Conservation (phyloP, 2,329 filamentous ascomycete genomes). For the Alternaria incomplexa region DNA sequence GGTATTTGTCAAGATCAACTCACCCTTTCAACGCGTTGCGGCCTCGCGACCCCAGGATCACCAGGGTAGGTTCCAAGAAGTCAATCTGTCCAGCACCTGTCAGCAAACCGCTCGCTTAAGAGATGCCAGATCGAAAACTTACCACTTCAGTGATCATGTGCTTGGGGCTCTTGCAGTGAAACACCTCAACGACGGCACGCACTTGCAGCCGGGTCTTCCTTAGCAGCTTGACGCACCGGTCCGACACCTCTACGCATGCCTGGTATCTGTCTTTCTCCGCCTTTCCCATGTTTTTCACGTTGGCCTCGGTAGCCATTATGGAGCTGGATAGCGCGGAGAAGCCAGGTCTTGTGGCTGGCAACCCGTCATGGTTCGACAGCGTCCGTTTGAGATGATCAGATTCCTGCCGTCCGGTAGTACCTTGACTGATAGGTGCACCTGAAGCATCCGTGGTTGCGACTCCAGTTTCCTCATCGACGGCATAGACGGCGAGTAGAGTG, state of each 20-base stretch:
- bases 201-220: conserved; percentile 93
- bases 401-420: conserved; percentile 74
- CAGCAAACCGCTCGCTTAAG: conserved; percentile 25
- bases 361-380: conserved; percentile 55
- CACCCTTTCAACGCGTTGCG: conserved; percentile 92
- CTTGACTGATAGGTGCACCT: conserved; percentile 69
- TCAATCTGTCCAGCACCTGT: conserved; percentile 69
- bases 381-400: conserved; percentile 74
- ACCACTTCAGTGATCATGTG: conserved; percentile 93
- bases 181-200: conserved; percentile 90
- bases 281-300: conserved; percentile 52
- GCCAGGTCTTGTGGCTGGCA: conserved; percentile 38
- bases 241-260: conserved; percentile 83
- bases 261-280: conserved; percentile 79
- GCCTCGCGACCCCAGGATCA: conserved; percentile 90
- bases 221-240: conserved; percentile 82
- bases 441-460: conserved; percentile 58
- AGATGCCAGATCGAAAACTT: conserved; percentile 41
- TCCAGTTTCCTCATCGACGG: conserved; percentile 80
- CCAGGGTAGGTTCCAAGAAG: conserved; percentile 85
- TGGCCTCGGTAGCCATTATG: conserved; percentile 42
- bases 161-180: conserved; percentile 97
- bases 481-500: conserved; percentile 91
- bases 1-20: conserved; percentile 43
- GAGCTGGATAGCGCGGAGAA: conserved; percentile 43